Evolutionary conservation across 2,329 filamentous ascomycete species (phyloP).

Genomic region (Colletotrichum incanum): DNA sequence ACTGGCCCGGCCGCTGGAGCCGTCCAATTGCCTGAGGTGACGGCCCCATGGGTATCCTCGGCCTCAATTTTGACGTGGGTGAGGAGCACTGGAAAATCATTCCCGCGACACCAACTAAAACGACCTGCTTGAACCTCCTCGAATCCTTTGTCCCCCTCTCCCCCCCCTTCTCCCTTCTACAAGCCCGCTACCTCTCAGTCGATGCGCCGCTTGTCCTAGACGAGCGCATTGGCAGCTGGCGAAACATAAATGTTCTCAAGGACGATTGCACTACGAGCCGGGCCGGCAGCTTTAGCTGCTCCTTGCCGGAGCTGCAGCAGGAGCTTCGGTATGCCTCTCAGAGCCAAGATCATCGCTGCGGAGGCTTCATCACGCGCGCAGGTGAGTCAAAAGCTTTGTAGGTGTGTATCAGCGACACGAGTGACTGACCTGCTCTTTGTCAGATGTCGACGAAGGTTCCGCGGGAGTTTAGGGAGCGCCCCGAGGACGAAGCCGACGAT

Average conservation of each 20-base stretch:
- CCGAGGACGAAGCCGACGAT: constrained; percentile 86
- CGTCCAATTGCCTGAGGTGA: constrained; percentile 30
- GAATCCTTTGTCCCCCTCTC: constrained; percentile 2
- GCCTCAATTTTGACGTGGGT: constrained; percentile 48
- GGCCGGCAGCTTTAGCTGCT: constrained; percentile 63
- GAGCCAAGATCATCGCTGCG: constrained; percentile 77
- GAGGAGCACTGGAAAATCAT: constrained; percentile 52
- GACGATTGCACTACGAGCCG: constrained; percentile 68
- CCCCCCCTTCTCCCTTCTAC: constrained; percentile 32
- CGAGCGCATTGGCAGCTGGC: constrained; percentile 55
- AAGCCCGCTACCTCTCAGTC: constrained; percentile 44
- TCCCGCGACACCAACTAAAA: constrained; percentile 46
- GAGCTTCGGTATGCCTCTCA: constrained; percentile 80
- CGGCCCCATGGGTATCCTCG: constrained; percentile 45
- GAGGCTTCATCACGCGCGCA: constrained; percentile 41
- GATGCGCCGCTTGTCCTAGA: constrained; percentile 51
- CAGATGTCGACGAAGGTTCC: constrained; percentile 56
- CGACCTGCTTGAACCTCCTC: constrained; percentile 3
- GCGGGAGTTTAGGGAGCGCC: constrained; percentile 67
- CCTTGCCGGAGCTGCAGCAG: constrained; percentile 59
- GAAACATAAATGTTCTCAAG: constrained; percentile 70
- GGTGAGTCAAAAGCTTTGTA: constrained; percentile 15
- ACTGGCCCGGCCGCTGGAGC: constrained; percentile 20
- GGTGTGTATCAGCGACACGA: background rate
- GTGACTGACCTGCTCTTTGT: background rate